Conservation (phyloP, 495 filamentous ascomycete species). For the Haplographium delicatum region DNA sequence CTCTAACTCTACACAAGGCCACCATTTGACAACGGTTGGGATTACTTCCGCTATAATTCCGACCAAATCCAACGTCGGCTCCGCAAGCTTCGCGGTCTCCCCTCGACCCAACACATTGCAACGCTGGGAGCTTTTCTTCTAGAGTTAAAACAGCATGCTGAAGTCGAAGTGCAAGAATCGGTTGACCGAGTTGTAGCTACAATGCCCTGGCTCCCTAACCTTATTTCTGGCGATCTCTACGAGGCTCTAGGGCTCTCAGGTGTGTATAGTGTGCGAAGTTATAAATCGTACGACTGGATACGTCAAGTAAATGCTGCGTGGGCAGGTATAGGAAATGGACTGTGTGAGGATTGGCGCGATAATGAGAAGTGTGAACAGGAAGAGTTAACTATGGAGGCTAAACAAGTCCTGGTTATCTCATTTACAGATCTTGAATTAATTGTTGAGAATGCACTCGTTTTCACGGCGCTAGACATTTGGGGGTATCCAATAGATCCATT, state of each 20-base stretch:
- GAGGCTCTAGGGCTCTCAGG: neutral
- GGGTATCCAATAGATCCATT: neutral
- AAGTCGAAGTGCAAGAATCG: neutral
- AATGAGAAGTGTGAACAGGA: neutral
- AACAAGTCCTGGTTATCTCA: neutral
- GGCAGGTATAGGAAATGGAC: slow-evolving; percentile 1
- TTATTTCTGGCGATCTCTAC: neutral
- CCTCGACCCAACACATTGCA: neutral
- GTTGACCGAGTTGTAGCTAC: neutral
- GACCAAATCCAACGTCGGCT: neutral
- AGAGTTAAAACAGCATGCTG: neutral
- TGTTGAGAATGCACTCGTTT: neutral
- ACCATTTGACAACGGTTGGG: neutral
- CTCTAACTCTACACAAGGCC: neutral
- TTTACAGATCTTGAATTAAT: neutral
- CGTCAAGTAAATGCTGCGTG: neutral
- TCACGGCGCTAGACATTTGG: neutral
- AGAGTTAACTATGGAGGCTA: neutral
- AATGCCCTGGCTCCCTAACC: neutral
- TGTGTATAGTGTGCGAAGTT: neutral
- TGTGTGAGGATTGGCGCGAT: slow-evolving; percentile 4
- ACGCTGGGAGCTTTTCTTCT: neutral
- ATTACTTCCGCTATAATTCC: neutral
- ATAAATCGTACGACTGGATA: neutral
- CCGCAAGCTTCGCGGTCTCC: neutral